These are phyloP conservation scores for Alternaria sp. DNA, from an alignment of 2,329 filamentous ascomycete species.

Conservation along the genomic window DNA sequence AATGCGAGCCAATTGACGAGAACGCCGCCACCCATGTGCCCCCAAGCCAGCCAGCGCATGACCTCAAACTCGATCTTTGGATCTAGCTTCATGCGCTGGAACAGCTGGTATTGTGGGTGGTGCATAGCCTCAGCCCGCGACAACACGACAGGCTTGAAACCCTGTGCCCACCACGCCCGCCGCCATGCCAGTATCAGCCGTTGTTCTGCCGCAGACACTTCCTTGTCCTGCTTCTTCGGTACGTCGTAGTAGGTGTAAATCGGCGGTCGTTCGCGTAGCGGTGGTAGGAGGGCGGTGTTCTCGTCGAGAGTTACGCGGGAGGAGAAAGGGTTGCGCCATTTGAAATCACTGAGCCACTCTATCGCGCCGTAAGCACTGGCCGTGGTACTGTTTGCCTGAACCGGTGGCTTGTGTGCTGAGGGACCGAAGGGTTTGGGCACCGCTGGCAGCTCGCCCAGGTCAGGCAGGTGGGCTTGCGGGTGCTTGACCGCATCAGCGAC, in stretches of 20 bases:
- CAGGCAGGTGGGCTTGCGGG: slow-evolving; percentile 38
- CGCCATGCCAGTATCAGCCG: slow-evolving; percentile 85
- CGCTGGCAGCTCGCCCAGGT: slow-evolving; percentile 41
- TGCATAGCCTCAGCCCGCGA: slow-evolving; percentile 80
- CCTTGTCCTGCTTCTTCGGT: slow-evolving; percentile 66
- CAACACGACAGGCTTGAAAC: slow-evolving; percentile 84
- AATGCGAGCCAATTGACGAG: slow-evolving; percentile 79
- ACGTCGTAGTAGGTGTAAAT: slow-evolving; percentile 93
- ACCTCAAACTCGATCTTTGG: slow-evolving; percentile 61
- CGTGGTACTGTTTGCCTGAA: slow-evolving; percentile 78
- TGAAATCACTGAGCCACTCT: slow-evolving; percentile 87
- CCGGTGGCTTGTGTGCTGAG: slow-evolving; percentile 74
- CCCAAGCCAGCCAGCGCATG: slow-evolving; percentile 91
- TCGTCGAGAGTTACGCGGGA: slow-evolving; percentile 80
- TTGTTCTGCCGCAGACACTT: slow-evolving; percentile 74
- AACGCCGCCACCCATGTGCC: slow-evolving; percentile 83
- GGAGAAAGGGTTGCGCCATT: slow-evolving; percentile 90
- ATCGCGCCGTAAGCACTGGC: slow-evolving; percentile 63
- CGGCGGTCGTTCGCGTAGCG: slow-evolving; percentile 69
- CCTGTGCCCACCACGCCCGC: slow-evolving; percentile 93
- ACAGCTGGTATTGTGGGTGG: slow-evolving; percentile 76
- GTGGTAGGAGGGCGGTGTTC: slow-evolving; percentile 81
- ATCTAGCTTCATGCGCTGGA: slow-evolving; percentile 60
- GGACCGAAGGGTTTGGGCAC: slow-evolving; percentile 70
- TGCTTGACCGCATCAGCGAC: slow-evolving; percentile 48